Conservation (phyloP, 2,329 filamentous ascomycete genomes). For the Aspergillus oerlinghausenensis region DNA sequence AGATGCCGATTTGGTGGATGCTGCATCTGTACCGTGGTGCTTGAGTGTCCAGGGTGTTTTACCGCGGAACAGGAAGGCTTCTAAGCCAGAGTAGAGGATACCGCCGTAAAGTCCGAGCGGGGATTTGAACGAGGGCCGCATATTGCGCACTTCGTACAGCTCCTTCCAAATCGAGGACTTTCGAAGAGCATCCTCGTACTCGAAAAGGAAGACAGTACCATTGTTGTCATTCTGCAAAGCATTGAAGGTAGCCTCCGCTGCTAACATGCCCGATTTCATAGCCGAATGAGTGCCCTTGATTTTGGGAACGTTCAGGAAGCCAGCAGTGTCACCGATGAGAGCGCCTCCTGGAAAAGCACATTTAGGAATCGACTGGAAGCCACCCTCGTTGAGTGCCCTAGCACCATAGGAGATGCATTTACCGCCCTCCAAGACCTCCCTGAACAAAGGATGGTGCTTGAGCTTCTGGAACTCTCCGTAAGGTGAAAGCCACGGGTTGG, state of each 20-base stretch:
- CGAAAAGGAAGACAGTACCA: slow-evolving; percentile 82
- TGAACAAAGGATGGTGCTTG: slow-evolving; percentile 94
- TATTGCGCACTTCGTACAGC: slow-evolving; percentile 91
- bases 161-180: slow-evolving; percentile 90
- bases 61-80: slow-evolving; percentile 83
- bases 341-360: slow-evolving; percentile 94
- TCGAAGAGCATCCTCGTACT: slow-evolving; percentile 86
- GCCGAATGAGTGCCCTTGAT: slow-evolving; percentile 98
- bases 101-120: slow-evolving; percentile 86
- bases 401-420: slow-evolving; percentile 98
- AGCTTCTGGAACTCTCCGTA: slow-evolving; percentile 98
- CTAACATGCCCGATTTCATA: slow-evolving; percentile 96
- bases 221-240: slow-evolving; percentile 59
- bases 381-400: slow-evolving; percentile 85
- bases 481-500: slow-evolving; percentile 93
- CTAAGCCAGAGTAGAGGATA: slow-evolving; percentile 85
- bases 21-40: slow-evolving; percentile 73
- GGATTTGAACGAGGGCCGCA: slow-evolving; percentile 89
- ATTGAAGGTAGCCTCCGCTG: slow-evolving; percentile 81
- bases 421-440: slow-evolving; percentile 80
- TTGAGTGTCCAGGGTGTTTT: slow-evolving; percentile 87
- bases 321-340: slow-evolving; percentile 91
- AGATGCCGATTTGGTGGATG: slow-evolving; percentile 73
- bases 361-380: slow-evolving; percentile 96
- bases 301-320: slow-evolving; percentile 96